Evolutionary conservation across 805 yeast genomes (phyloP), one percentile per base, ranked within the genome.

Genomic region (Suhomyces canberraensis): DNA sequence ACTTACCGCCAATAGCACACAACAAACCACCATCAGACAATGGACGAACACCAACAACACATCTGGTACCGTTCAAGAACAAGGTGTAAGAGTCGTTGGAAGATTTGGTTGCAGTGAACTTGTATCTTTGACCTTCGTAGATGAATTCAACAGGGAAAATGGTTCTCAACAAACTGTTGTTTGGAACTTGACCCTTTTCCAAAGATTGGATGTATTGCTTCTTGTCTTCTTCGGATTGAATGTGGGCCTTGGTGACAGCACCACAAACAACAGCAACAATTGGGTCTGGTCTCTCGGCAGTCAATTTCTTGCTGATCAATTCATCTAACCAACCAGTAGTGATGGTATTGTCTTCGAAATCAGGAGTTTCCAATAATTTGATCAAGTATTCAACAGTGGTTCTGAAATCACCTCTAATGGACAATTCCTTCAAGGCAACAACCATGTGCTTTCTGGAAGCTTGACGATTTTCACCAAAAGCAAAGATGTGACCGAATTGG

Each of bases 271-370:
- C 93, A 22, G 98, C 98, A 41, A 90, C 60, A 35, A 78, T 75
- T 30, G 89, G 78, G 62, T 95, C 97, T 28, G 98, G 98, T 66
- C 97, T 82, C 67, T 93, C 97, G 27, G 96, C 95, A 26, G 98
- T 93, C 62, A 95, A 79, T 54, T 85, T 89, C 65, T 87, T 86
- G 42, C 95, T 73, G 54, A 93, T 93, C 55, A 93, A 78, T 65
- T 91, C 98, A 64, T 93, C 98, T 56, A 93, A 79, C 99, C 99
- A 93, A 39, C 98, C 98, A 40, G 99, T 93, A 41, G 98, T 93
- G 55, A 93, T 91, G 33, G 93, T 91, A 65, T 93, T 95, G 40
- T 84, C 89, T 67, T 89, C 97, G 53, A 93, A 93, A 59, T 85
- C 98, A 37, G 95, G 93, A 16, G 98, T 90, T 69, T 93, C 98